Evolutionary conservation across 805 yeast species (phyloP).

Genomic region (Kodamaea jinghongensis): DNA sequence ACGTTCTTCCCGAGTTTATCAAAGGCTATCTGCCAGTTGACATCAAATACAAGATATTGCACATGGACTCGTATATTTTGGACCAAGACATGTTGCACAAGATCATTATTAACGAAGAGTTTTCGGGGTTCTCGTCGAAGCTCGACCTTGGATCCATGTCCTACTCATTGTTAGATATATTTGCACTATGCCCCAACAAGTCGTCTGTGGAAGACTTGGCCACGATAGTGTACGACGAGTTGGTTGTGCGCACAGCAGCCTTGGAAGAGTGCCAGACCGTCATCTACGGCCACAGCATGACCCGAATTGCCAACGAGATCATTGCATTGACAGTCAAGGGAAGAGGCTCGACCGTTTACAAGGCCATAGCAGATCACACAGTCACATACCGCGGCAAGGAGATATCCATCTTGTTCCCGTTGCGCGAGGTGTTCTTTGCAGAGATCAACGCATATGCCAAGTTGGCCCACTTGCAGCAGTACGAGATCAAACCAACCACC

Average conservation of each 20-base stretch:
- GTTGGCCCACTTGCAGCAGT: slow-evolving; percentile 38
- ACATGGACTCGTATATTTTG: slow-evolving; percentile 39
- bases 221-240: slow-evolving; percentile 43
- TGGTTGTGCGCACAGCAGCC: slow-evolving; percentile 47
- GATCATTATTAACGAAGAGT: slow-evolving; percentile 32
- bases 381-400: slow-evolving; percentile 25
- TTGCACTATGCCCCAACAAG: slow-evolving; percentile 45
- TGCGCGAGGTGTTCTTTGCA: slow-evolving; percentile 68
- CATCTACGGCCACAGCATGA: slow-evolving; percentile 76
- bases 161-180: slow-evolving; percentile 28
- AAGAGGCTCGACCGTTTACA: slow-evolving; percentile 68
- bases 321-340: slow-evolving; percentile 81
- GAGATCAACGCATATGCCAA: slow-evolving; percentile 61
- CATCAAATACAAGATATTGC: slow-evolving; percentile 39
- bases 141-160: slow-evolving; percentile 6
- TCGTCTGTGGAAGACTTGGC: slow-evolving; percentile 67
- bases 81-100: slow-evolving; percentile 26
- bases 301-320: slow-evolving; percentile 76
- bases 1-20: slow-evolving; percentile 18
- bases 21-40: slow-evolving; percentile 18
- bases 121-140: slow-evolving; percentile 15
- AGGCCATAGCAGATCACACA: slow-evolving; percentile 45
- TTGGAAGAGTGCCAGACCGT: slow-evolving; percentile 51
- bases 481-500: slow-evolving; percentile 19
- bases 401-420: slow-evolving; percentile 59